Evolutionary conservation across 306 rosid genomes (phyloP).

Genomic region (Sicyos edulis): DNA sequence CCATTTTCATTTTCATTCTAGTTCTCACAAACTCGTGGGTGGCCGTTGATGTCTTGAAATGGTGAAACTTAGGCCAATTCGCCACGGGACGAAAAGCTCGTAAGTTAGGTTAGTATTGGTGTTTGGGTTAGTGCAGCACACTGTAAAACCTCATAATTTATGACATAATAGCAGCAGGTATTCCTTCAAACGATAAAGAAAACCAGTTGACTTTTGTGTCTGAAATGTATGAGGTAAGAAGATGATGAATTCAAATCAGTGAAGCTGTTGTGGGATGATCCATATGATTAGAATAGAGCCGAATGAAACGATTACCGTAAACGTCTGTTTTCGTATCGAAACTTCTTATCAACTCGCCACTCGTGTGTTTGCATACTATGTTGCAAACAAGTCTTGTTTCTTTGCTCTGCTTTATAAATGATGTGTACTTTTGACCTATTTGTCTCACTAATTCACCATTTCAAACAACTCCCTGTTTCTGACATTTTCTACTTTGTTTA

Average conservation of each 20-base stretch:
- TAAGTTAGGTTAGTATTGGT: neutral
- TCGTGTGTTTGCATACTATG: neutral
- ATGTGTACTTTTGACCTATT: conserved; percentile 9
- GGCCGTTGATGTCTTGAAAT: neutral
- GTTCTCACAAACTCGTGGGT: neutral
- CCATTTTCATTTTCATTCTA: neutral
- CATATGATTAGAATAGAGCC: neutral
- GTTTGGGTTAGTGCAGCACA: conserved; percentile 13
- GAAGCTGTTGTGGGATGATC: conserved; percentile 1
- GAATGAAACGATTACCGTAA: conserved; percentile 8
- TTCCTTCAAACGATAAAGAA: conserved; percentile 11
- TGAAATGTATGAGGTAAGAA: neutral
- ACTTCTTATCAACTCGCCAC: neutral
- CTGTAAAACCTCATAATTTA: neutral
- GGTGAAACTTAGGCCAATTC: neutral
- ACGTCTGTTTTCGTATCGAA: neutral
- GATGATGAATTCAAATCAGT: neutral
- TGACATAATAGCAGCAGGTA: neutral
- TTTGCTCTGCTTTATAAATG: conserved; percentile 13
- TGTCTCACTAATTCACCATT: conserved; percentile 10
- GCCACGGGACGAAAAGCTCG: neutral
- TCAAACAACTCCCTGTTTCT: neutral
- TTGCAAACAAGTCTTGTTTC: neutral
- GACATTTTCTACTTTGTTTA: neutral
- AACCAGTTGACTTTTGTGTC: neutral